Base-by-base conservation (phyloP, 2,329 filamentous ascomycete genomes). In the Talaromyces marneffei region DNA sequence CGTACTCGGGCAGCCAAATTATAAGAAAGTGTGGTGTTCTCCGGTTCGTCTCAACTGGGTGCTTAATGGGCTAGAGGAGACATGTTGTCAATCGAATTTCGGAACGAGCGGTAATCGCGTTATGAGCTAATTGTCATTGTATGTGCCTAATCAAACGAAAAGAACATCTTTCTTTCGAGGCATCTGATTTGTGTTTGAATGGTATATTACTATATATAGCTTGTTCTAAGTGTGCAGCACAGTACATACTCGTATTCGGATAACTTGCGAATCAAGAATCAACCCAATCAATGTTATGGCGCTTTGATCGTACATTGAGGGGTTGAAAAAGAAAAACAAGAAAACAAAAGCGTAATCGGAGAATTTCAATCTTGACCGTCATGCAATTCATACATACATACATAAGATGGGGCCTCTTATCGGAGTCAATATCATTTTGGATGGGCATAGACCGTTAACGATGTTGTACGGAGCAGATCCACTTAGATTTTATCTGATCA, bases 401-500 rank as follows among this genome's bases (percentile, higher is more conserved):
- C 12, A 14, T 50, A 12, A n/a, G 29, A 23, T 6, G n/a, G 12
- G 25, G 25, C 54, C 54, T 37, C 44, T 57, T 35, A 33, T 57
- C 39, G 54, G 54, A 42, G 14, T 9, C 40, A 16, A 25, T 12
- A 18, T 42, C 40, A 8, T 23, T 7, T 1, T 20, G 18, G 18
- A 40, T 18, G 27, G 6, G 27, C 23, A 54, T 16, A 25, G 10
- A 33, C 8, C 46, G 29, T 16, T 8, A 29, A 6, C 8, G 23
- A 7, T 14, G 31, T 8, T 54, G 10, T 42, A 31, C 50, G 56
- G 56, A 58, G 31, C 23, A 35, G 16, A n/a, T 27, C 42, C 42
- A 58, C 42, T 9, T 50, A 18, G 2, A 37, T 25, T 46, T 58
- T 58, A 58, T 58, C 56, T 58, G 56, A 58, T 58, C 42, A 58